Evolutionary conservation across 2,329 filamentous ascomycete genomes (phyloP).

Genomic region (Diaporthe ampelina): DNA sequence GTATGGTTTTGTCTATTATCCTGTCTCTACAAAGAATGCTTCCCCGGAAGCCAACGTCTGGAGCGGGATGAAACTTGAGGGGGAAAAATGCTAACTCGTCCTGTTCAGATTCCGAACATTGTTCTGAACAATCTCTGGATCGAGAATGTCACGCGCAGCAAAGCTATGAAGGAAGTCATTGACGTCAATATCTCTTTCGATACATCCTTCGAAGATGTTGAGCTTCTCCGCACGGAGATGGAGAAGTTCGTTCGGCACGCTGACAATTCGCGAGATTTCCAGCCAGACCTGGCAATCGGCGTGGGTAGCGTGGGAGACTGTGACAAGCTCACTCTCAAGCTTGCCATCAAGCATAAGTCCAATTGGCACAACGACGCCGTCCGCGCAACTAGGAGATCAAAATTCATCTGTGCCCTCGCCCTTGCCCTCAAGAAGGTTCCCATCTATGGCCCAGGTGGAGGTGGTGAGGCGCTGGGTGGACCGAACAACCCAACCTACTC

Average conservation of each 20-base stretch:
- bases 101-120: constrained; percentile 85
- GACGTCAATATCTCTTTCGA: constrained; percentile 86
- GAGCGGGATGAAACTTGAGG: not conserved
- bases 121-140: constrained; percentile 93
- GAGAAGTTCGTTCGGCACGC: constrained; percentile 84
- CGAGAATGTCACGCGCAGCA: constrained; percentile 92
- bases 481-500: constrained; percentile 85
- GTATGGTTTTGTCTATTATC: constrained; percentile 45
- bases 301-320: constrained; percentile 85
- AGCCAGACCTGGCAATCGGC: constrained; percentile 84
- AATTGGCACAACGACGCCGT: constrained; percentile 92
- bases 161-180: constrained; percentile 90
- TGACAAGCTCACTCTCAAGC: constrained; percentile 86
- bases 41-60: not conserved
- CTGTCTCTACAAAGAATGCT: not conserved
- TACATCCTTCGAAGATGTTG: constrained; percentile 90
- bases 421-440: constrained; percentile 88
- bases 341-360: constrained; percentile 92
- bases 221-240: constrained; percentile 87
- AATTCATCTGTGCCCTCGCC: constrained; percentile 96
- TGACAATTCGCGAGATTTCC: constrained; percentile 93
- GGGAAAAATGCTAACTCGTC: not conserved
- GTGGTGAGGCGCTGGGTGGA: constrained; percentile 70
- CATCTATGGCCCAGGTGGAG: constrained; percentile 85
- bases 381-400: constrained; percentile 85